These are phyloP conservation scores for Sordariomycetes sp. DNA, from an alignment of 2,329 filamentous ascomycete genomes.

Conservation along the genomic window DNA sequence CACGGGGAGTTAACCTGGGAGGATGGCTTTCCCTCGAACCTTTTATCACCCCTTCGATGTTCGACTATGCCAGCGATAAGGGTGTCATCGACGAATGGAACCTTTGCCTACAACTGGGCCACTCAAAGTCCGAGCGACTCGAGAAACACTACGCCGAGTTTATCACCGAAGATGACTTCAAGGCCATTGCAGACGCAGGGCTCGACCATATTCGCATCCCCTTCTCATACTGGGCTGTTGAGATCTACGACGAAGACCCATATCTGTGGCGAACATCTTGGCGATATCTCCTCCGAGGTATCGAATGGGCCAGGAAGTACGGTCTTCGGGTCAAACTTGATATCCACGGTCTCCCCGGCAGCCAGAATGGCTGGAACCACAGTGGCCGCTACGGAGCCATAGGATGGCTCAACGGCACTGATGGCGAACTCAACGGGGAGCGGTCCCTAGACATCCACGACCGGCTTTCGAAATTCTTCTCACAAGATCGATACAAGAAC, in stretches of 20 bases:
- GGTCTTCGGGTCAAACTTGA: conserved; percentile 90
- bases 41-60: conserved; percentile 90
- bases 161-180: conserved; percentile 75
- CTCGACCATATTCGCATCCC: conserved; percentile 96
- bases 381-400: conserved; percentile 75
- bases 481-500: conserved; percentile 86
- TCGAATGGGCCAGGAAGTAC: conserved; percentile 90
- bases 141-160: conserved; percentile 90
- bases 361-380: conserved; percentile 97
- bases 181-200: conserved; percentile 75
- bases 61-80: conserved; percentile 54
- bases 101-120: conserved; percentile 61
- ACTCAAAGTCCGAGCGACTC: conserved; percentile 55
- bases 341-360: conserved; percentile 82
- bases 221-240: conserved; percentile 90
- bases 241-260: conserved; percentile 75
- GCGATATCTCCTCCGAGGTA: conserved; percentile 85
- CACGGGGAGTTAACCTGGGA: conserved; percentile 84
- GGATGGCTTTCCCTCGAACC: conserved; percentile 93
- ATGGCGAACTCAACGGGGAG: conserved; percentile 69
- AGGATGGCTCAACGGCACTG: conserved; percentile 82
- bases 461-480: conserved; percentile 82
- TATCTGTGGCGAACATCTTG: conserved; percentile 83
- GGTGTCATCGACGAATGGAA: conserved; percentile 85
- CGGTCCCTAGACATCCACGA: conserved; percentile 82